Base-by-base conservation (phyloP, 306 rosid genomes). In the Acacia confusa region DNA sequence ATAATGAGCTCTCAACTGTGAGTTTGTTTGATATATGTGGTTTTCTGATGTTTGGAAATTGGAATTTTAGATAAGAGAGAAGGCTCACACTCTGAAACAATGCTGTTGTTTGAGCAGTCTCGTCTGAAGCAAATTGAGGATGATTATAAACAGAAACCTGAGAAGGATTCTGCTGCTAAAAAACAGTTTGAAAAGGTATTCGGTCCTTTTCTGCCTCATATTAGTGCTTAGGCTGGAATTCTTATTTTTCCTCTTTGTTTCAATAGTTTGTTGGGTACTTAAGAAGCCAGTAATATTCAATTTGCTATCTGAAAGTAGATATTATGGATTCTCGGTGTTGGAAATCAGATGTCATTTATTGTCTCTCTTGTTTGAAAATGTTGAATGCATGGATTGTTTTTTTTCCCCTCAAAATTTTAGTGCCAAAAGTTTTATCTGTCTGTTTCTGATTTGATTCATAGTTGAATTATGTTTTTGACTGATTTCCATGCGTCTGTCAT, bases 1-100 rank as follows among this genome's bases (percentile, higher is more conserved):
- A 87, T 68, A 88, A 97, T 40, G 99, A 95, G 84, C 91, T 95
- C 38, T 86, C 94, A 58, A 90, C 96, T 80, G 98, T 95, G 85
- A 89, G 67, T 76, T 67, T 83, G 12, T 48, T 19, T 60, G 17
- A n/a, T 63, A 67, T n/a, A 67, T 66, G 14, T 15, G 72, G 43
- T 72, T 74, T 76, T 68, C 16, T 55, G 30, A 24, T 70, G 27
- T 36, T 75, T 83, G 77, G 36, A 71, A 22, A 30, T 70, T 82
- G 78, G n/a, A 67, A 27, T 69, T 70, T 20, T 45, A 60, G 34
- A 71, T 32, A 22, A 52, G 55, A 30, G 43, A 70, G 27, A 68
- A 77, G 41, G 25, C 53, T 64, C 30, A 75, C 44, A 9, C 65
- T 64, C 69, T 80, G 57, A 19, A 68, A 69, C 70, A 30, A 73